Base-by-base conservation (phyloP, 257 asterid species). In the Misopates orontium region DNA sequence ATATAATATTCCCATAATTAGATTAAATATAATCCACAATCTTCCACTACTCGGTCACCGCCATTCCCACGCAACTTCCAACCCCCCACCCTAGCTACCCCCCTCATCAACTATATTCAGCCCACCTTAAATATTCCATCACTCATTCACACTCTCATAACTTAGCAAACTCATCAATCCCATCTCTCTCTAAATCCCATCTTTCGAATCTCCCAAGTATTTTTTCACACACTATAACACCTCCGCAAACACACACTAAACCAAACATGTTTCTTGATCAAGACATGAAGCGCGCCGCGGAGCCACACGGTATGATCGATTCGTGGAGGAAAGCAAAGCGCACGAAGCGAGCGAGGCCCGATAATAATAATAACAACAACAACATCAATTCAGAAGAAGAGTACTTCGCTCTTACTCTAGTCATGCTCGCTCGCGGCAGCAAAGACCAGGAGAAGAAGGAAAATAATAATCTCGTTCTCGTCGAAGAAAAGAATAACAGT, bases 391-490 rank as follows among this genome's bases (percentile, higher is more conserved):
- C 78, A 5, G 76, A 73, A 53, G 82, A 77, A 23, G 87, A 81
- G 69, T 78, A 75, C 68, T 62, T 85, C 39, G 91, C 91, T 22
- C 81, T 85, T 58, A 82, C 88, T 59, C 83, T 85, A 40, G 54
- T 85, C 47, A 85, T 82, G 91, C 84, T 85, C n/a, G 91, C 91
- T 23, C 82, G 82, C 10, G 75, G 81, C 56, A 84, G 80, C 64
- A 66, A 60, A n/a, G n/a, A n/a, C n/a, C n/a, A n/a, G n/a, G n/a
- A n/a, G n/a, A n/a, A n/a, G n/a, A n/a, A n/a, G n/a, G n/a, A n/a
- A n/a, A n/a, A n/a, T n/a, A n/a, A n/a, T n/a, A n/a, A n/a, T n/a
- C n/a, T n/a, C n/a, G n/a, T n/a, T n/a, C n/a, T n/a, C n/a, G n/a
- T n/a, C 22, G 47, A 53, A 1, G 62, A 25, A 8, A 31, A 17